Evolutionary conservation across 1,284 basidiomycete genomes (phyloP).

Genomic region (Thelephora terrestris): DNA sequence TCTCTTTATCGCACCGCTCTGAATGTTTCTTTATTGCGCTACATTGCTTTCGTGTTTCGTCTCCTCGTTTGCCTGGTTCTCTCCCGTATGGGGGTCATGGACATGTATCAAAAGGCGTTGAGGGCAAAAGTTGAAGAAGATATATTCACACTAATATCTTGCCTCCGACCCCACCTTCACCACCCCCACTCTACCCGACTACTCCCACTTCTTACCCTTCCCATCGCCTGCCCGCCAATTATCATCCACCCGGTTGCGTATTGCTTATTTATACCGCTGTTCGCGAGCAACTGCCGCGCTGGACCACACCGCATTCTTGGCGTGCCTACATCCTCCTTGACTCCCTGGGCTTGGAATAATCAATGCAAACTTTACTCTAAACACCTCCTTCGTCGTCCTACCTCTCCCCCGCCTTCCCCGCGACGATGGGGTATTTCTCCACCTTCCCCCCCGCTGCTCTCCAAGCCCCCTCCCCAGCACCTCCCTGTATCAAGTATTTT

Average conservation of each 20-base stretch:
- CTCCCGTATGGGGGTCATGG: background rate
- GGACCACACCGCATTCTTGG: background rate
- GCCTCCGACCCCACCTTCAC: background rate
- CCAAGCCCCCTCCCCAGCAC: background rate
- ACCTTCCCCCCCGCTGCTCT: background rate
- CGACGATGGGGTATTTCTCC: background rate
- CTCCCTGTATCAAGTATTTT: constrained; percentile 28
- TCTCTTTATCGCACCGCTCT: constrained; percentile 6
- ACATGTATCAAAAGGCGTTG: constrained; percentile 1
- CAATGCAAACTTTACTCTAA: background rate
- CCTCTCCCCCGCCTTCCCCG: background rate
- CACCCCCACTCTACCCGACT: background rate
- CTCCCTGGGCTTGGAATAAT: background rate
- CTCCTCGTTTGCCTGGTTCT: constrained; percentile 10
- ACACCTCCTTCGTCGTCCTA: background rate
- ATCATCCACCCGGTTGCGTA: background rate
- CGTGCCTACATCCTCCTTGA: background rate
- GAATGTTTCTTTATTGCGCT: constrained; percentile 14
- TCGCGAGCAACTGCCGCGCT: too few species aligned
- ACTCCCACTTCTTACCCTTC: background rate
- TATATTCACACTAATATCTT: background rate
- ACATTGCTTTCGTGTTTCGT: constrained; percentile 14
- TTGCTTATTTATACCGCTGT: constrained; percentile 1
- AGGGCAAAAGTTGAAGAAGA: background rate
- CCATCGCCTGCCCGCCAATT: background rate